Percentiles rank a stretch among this genome's conserved stretches.
phyloP scores from a whole-genome alignment of 2,329 filamentous ascomycete genomes.

The Alternaria angustiovoidea region DNA sequence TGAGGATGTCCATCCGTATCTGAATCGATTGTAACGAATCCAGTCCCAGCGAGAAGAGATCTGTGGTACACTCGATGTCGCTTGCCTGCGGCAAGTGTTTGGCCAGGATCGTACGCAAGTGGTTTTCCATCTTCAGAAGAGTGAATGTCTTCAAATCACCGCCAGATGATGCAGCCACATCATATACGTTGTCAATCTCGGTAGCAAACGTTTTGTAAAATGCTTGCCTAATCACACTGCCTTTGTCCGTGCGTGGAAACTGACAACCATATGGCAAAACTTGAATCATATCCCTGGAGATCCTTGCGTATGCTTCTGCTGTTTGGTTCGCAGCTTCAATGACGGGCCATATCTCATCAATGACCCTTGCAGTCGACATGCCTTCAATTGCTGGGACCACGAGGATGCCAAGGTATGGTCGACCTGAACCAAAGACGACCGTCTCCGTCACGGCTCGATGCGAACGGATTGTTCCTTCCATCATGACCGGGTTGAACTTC shows the following conservation, averaged over 20 bases:
- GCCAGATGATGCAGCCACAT: slow-evolving; percentile 30
- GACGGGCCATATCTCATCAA: slow-evolving; percentile 59
- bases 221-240: slow-evolving; percentile 62
- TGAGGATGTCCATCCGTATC: slow-evolving; percentile 61
- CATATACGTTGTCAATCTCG: slow-evolving; percentile 59
- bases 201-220: slow-evolving; percentile 60
- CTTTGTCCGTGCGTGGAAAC: slow-evolving; percentile 65
- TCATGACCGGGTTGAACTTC: slow-evolving; percentile 58
- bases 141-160: background rate
- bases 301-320: slow-evolving; percentile 61
- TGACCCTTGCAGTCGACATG: background rate
- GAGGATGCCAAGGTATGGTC: slow-evolving; percentile 61
- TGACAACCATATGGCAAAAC: slow-evolving; percentile 56
- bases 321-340: slow-evolving; percentile 61
- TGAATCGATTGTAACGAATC: slow-evolving; percentile 68
- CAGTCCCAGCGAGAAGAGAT: slow-evolving; percentile 67
- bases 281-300: slow-evolving; percentile 62
- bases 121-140: slow-evolving; percentile 16
- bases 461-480: slow-evolving; percentile 64
- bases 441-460: slow-evolving; percentile 63
- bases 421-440: slow-evolving; percentile 65
- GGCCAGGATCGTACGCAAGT: slow-evolving; percentile 24
- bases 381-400: slow-evolving; percentile 55
- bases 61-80: slow-evolving; percentile 50
- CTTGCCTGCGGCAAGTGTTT: slow-evolving; percentile 21